Conservation (phyloP, 2,329 filamentous ascomycete species). For the Neofusicoccum ribis region DNA sequence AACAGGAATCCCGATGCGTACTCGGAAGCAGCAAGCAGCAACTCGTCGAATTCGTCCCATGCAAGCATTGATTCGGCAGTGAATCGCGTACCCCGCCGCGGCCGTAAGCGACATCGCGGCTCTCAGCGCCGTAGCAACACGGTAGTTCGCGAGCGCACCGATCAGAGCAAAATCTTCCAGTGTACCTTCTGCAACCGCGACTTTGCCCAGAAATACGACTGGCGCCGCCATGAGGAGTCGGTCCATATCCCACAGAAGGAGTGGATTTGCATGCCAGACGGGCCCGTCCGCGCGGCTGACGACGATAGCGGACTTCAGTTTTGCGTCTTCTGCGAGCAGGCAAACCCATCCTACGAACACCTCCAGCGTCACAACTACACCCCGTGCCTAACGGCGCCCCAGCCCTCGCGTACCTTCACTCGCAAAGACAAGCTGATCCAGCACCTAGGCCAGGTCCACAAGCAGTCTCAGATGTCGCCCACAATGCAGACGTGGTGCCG, state of each 20-base stretch:
- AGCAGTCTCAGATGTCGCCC: slow-evolving; percentile 53
- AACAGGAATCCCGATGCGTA: slow-evolving; percentile 1
- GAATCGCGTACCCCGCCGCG: slow-evolving; percentile 26
- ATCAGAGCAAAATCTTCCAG: slow-evolving; percentile 43
- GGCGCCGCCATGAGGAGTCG: slow-evolving; percentile 64
- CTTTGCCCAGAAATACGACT: slow-evolving; percentile 54
- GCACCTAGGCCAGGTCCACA: slow-evolving; percentile 51
- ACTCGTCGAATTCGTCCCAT: slow-evolving; percentile 25
- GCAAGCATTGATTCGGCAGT: slow-evolving; percentile 26
- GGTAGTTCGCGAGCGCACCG: slow-evolving; percentile 24
- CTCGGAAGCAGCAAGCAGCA: slow-evolving; percentile 24
- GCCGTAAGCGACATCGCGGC: slow-evolving; percentile 28
- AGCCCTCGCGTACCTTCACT: slow-evolving; percentile 55
- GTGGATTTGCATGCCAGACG: slow-evolving; percentile 54
- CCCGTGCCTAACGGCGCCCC: slow-evolving; percentile 59
- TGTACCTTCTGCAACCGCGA: slow-evolving; percentile 55
- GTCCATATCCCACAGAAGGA: slow-evolving; percentile 65
- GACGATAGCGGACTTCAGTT: slow-evolving; percentile 51
- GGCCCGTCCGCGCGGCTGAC: slow-evolving; percentile 46
- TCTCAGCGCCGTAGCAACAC: slow-evolving; percentile 4
- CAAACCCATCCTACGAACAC: slow-evolving; percentile 48
- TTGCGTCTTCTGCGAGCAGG: slow-evolving; percentile 52
- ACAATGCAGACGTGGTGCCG: slow-evolving; percentile 37
- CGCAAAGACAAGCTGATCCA: slow-evolving; percentile 54
- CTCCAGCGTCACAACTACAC: slow-evolving; percentile 53